Evolutionary conservation across 129 eudicot species (phyloP), one percentile per base, ranked within the genome.

Genomic region (Oenanthe sinensis): DNA sequence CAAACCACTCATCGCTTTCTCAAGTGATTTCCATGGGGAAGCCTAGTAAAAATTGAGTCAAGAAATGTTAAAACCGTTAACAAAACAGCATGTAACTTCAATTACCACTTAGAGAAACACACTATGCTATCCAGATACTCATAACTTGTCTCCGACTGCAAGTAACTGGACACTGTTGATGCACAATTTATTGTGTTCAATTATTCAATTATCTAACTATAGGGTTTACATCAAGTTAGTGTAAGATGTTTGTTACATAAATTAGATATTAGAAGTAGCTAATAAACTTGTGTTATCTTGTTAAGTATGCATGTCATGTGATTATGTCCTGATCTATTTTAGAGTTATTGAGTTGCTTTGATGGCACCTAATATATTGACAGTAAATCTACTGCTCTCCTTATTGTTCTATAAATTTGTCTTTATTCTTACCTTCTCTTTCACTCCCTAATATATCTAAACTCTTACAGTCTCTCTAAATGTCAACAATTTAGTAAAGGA

Each of bases 1-100:
- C 15, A 90, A 90, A 74, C 80, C 77, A 37, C 96, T 87, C 86
- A 89, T 71, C 43, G 83, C 91, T 78, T 93, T 89, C 83, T 89
- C 98, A 52, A 93, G 60, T 52, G 96, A 84, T 50, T 89, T 87
- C 96, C 94, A 89, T 58, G 93, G 91, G 82, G 94, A 89, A 78
- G 63, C 91, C 97, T 93, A n/a, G n/a, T n/a, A n/a, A 22, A 55
- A 7, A 55, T 55, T 55, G 14, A 20, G 67, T 58, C 7, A 2
- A 8, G 30, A 19, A 58, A 4, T 22, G 67, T 58, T 58, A 22
- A 22, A 58, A 58, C 4, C 30, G 22, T 58, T 58, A 26, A n/a
- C n/a, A n/a, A n/a, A n/a, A n/a, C n/a, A n/a, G n/a, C n/a, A n/a
- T n/a, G n/a, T n/a, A n/a, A n/a, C n/a, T n/a, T n/a, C n/a, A n/a